A percentile compares a stretch with the other conserved stretches of the same genome.
Evolutionary conservation across 768 basidiomycete species (phyloP).

Genomic region (Nidula microcarpa): DNA sequence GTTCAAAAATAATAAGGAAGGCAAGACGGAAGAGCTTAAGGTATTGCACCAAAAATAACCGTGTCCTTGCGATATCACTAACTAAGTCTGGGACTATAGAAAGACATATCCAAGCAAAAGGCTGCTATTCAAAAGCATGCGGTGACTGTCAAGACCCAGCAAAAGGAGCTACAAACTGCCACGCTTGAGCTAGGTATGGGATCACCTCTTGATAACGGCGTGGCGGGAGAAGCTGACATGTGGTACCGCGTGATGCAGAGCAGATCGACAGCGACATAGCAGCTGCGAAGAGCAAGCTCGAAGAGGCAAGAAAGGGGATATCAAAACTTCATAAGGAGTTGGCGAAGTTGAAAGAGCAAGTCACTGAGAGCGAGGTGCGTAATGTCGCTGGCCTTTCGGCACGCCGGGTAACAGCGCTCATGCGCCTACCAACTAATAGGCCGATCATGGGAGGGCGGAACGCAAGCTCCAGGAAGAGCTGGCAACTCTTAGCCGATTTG

Average conservation of each 20-base stretch:
- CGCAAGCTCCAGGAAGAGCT: slow-evolving; percentile 78
- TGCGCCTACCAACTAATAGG: slow-evolving; percentile 28
- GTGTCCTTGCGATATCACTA: not conserved
- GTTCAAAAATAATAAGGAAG: slow-evolving; percentile 98
- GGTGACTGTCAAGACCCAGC: slow-evolving; percentile 77
- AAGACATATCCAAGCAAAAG: slow-evolving; percentile 79
- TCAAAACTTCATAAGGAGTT: slow-evolving; percentile 61
- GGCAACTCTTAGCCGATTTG: slow-evolving; percentile 84
- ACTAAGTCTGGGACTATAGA: slow-evolving; percentile 34
- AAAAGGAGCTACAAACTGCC: slow-evolving; percentile 88
- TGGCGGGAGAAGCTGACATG: slow-evolving; percentile 2
- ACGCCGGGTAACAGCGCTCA: not conserved
- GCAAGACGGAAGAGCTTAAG: slow-evolving; percentile 92
- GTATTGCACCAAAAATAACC: slow-evolving; percentile 28
- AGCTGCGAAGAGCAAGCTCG: slow-evolving; percentile 37
- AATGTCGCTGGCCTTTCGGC: too few species aligned
- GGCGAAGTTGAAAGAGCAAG: slow-evolving; percentile 48
- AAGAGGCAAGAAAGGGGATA: slow-evolving; percentile 42
- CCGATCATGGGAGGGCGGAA: slow-evolving; percentile 61
- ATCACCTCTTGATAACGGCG: not conserved
- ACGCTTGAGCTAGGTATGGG: slow-evolving; percentile 77
- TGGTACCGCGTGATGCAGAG: slow-evolving; percentile 38
- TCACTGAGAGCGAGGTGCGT: slow-evolving; percentile 42
- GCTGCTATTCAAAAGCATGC: slow-evolving; percentile 76
- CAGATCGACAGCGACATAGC: slow-evolving; percentile 78